Conservation (phyloP, 306 rosid species). For the Pyrus pyrifolia region DNA sequence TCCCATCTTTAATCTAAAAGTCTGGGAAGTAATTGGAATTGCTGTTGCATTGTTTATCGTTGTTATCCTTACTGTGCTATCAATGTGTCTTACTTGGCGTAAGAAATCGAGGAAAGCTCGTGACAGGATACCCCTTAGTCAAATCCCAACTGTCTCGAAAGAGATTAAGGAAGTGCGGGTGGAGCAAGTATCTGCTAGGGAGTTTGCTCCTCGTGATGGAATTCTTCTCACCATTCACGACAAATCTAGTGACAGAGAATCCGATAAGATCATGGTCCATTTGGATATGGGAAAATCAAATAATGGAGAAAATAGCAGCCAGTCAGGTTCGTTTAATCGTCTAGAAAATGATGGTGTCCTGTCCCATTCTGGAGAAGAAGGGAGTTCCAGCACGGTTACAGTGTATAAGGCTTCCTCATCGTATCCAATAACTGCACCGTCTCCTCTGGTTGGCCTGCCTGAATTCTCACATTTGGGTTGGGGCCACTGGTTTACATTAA, state of each 20-base stretch:
- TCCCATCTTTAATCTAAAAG: conserved; percentile 47
- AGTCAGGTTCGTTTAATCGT: conserved; percentile 66
- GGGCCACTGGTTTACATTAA: conserved; percentile 97
- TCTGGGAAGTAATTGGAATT: conserved; percentile 85
- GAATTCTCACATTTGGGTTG: conserved; percentile 93
- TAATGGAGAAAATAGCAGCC: conserved; percentile 55
- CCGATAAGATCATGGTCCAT: conserved; percentile 78
- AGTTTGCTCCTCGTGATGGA: conserved; percentile 71
- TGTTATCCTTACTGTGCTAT: conserved; percentile 53
- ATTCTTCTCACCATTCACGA: conserved; percentile 79
- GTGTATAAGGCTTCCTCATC: conserved; percentile 57
- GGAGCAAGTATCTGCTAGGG: conserved; percentile 64
- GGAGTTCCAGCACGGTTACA: conserved; percentile 56
- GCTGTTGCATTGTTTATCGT: conserved; percentile 66
- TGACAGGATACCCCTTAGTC: conserved; percentile 45
- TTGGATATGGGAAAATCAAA: conserved; percentile 57
- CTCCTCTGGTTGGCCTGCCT: conserved; percentile 76
- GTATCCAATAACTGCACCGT: conserved; percentile 65
- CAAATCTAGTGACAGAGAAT: conserved; percentile 65
- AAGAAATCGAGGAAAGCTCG: conserved; percentile 63
- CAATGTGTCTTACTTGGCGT: conserved; percentile 65
- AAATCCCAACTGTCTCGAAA: conserved; percentile 80
- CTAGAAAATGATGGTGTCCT: conserved; percentile 52
- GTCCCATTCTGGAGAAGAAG: conserved; percentile 75
- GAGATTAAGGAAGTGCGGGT: conserved; percentile 87